Conservation (phyloP, 768 basidiomycete species). For the Podaxis sp. region DNA sequence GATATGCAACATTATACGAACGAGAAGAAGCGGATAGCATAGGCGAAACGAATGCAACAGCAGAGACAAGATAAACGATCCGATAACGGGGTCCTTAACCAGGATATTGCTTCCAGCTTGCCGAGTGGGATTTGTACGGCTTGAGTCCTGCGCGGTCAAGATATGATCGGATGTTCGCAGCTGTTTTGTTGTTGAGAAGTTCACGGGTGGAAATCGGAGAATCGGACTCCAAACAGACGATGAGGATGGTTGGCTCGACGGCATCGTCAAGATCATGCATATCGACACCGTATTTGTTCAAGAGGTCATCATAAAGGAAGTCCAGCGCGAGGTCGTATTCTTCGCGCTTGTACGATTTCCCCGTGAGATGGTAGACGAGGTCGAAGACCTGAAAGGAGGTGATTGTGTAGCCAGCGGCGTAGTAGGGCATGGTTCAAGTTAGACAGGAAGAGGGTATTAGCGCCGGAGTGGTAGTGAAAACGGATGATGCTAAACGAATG, state of each 20-base stretch:
- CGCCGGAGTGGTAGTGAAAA: background rate
- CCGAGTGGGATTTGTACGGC: background rate
- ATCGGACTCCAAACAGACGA: conserved; percentile 9
- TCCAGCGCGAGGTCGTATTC: conserved; percentile 6
- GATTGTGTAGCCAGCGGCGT: conserved; percentile 13
- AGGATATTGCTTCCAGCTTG: conserved; percentile 5
- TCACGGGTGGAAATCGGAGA: background rate
- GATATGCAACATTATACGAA: background rate
- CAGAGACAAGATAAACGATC: background rate
- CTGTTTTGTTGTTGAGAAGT: background rate
- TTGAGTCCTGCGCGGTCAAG: conserved; percentile 9
- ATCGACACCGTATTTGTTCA: conserved; percentile 8
- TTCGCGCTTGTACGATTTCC: conserved; percentile 8
- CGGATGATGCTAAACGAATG: background rate
- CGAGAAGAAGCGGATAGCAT: background rate
- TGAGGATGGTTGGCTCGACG: conserved; percentile 10
- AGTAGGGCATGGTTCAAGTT: conserved; percentile 9
- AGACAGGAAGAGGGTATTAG: background rate
- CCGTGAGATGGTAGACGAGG: conserved; percentile 13
- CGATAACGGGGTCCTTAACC: background rate
- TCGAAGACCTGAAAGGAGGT: conserved; percentile 11
- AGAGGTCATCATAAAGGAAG: conserved; percentile 6
- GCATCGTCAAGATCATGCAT: conserved; percentile 9
- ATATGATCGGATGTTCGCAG: conserved; percentile 2
- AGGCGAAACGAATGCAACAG: background rate